Evolutionary conservation across 768 basidiomycete genomes (phyloP), one percentile per base, ranked within the genome.

Genomic region (Auriscalpium vulgare): DNA sequence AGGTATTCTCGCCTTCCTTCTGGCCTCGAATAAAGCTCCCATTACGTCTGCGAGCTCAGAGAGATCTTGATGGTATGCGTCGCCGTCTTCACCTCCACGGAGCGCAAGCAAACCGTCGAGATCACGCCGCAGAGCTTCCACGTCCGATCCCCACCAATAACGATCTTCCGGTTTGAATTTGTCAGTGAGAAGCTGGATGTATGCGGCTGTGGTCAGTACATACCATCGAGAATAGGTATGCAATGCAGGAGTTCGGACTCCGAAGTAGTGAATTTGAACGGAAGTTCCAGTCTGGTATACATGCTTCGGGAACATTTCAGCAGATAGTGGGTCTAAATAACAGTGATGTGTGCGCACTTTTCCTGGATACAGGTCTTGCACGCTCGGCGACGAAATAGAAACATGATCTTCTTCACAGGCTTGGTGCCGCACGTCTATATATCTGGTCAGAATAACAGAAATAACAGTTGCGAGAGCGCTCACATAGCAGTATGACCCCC

Each of bases 351-450:
- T 23, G 17, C 58, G 17, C 37, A 59, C 58, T 56, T 55, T 2
- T 17, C 3, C 48, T 34, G 13, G 37, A 50, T 50, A 23, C 58
- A 59, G 10, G 37, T 36, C 36, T 49, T 59, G 58, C 58, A 59
- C 6, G 55, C 55, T 10, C 58, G 58, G 35, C 58, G 55, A 21
- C 58, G 54, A 14, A 59, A 19, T 10, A 47, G 40, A 51, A 56
- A 59, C 16, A 59, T 13, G 7, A 59, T 37, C 13, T 44, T 59
- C 1, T 16, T 50, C 35, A 58, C 54, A 37, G 55, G 50, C 35
- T 56, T 56, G 13, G 58, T 50, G 8, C 55, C 58, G 9, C 58
- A 59, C 34, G 35, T 56, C 58, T 59, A 36, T 56, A 36, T 11
- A 36, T 3, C 14, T 13, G 11, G 29, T n/a, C 1, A 17, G 35